Base-by-base conservation (phyloP, 192 early-diverging fungal genomes). In the Pilobolus umbonatus region DNA sequence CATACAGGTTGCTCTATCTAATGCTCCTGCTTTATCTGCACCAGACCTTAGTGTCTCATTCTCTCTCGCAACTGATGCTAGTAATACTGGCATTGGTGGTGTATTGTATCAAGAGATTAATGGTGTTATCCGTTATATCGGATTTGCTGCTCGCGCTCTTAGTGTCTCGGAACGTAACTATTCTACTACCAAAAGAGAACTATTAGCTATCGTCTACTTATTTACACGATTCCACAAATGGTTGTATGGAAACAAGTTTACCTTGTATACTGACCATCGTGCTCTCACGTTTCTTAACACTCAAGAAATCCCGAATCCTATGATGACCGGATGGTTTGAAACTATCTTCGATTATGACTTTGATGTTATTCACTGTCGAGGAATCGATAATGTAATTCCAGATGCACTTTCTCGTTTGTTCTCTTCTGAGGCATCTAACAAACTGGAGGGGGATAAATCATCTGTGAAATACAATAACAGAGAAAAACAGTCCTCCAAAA, bases 141-240 rank as follows among this genome's bases (percentile, higher is more conserved):
- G 29, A 0, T 50, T 50, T 34, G 1, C 32, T 0, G 28, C 48
- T 0, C 30, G 19, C 30, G 4, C 29, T 0, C 21, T 50, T 1
- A 19, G 29, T 32, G 12, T 15, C n/a, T 11, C 25, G 2, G 28
- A 50, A 50, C 28, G 29, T 2, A 50, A 28, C 5, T 50, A 29
- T 28, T 5, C 28, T 0, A 15, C 30, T 3, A 17, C 15, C 1
- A 32, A 32, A 17, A 5, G 48, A 0, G 48, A 50, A 32, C 15
- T 50, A 4, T 30, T 7, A 5, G 29, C 48, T 0, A 5, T 50
- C 5, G 15, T 50, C 15, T 50, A 32, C 10, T 59, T 67, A 2
- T 31, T 65, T 7, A 65, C 52, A 4, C 55, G 65, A 31, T 69
- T 74, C 39, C 69, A 78, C 29, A 54, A 68, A 26, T 74, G 60